Base-by-base conservation (phyloP, 805 yeast genomes). In the Kurtzmaniella fragi region DNA sequence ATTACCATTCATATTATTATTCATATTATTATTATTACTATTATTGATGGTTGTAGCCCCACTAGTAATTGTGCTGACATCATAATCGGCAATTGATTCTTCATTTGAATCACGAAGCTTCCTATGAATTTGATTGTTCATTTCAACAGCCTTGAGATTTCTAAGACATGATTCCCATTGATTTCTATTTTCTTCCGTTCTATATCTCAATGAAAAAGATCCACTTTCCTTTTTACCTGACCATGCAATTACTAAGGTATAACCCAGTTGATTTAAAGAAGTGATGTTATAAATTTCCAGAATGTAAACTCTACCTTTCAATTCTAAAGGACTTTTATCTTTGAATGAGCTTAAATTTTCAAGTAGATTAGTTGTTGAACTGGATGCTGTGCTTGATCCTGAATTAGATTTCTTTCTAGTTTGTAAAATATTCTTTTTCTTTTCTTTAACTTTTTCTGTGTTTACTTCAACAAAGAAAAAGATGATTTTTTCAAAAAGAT, bases 211-310 rank as follows among this genome's bases (percentile, higher is more conserved):
- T 13, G 88, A 77, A 50, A 93, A 89, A 14, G 86, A 79, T 11
- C 96, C 96, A 23, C 85, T 80, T 47, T 90, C 97, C 51, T 79
- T 81, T 38, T 82, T 79, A 7, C 95, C 93, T n/a, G 81, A 78
- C 93, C 93, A 85, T 12, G 85, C 75, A 9, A 84, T 74, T 28
- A 82, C 75, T 47, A 84, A 63, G 11, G 77, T 74, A 53, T 80
- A 78, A 5, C 82, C 80, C 61, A 46, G 56, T 47, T 34, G 47
- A 43, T 62, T 58, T 2, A 70, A 58, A 6, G 65, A 52, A 2
- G 63, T 53, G 15, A 69, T 64, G 46, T 66, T 68, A 49, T 66
- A 68, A 42, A 69, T 67, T 51, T 84, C 87, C 45, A 80, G 79
- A 38, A 86, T 78, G 65, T 84, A 84, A 13, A 88, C 87, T 41